Evolutionary conservation across 331 rosid genomes (phyloP).

Genomic region (Telfairia occidentalis): DNA sequence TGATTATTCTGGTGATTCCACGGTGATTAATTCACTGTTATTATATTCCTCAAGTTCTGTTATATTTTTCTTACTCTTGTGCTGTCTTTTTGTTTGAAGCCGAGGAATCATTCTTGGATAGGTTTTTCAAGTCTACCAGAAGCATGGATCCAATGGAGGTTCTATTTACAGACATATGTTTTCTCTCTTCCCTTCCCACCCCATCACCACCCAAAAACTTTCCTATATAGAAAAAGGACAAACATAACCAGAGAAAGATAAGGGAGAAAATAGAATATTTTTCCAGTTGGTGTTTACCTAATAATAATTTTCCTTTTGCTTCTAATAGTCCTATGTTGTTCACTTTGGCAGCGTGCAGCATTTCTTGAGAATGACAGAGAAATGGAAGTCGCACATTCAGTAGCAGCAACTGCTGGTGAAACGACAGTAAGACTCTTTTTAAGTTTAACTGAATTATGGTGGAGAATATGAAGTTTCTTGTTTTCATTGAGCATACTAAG

Average conservation of each 20-base stretch:
- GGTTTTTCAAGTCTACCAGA: constrained; percentile 64
- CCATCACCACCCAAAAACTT: background rate
- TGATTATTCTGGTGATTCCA: background rate
- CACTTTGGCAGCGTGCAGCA: constrained; percentile 56
- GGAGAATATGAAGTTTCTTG: background rate
- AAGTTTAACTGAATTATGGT: background rate
- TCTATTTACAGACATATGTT: constrained; percentile 8
- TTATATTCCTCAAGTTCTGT: background rate
- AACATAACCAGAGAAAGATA: background rate
- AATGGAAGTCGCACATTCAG: constrained; percentile 87
- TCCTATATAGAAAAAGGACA: background rate
- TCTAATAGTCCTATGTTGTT: background rate
- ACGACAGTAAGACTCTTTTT: constrained; percentile 43
- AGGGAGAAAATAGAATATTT: background rate
- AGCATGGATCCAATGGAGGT: constrained; percentile 77
- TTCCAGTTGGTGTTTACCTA: background rate
- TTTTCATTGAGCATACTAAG: background rate
- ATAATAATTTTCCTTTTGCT: background rate
- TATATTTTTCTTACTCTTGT: constrained; percentile 4
- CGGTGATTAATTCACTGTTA: background rate
- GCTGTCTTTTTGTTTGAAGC: constrained; percentile 26
- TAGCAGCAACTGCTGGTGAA: constrained; percentile 88
- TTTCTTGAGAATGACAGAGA: constrained; percentile 76
- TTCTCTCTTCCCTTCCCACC: constrained; percentile 6
- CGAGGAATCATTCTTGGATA: constrained; percentile 77